Evolutionary conservation across 495 filamentous ascomycete genomes (phyloP), one percentile per base, ranked within the genome.

Genomic region (Entonaema liquescens): DNA sequence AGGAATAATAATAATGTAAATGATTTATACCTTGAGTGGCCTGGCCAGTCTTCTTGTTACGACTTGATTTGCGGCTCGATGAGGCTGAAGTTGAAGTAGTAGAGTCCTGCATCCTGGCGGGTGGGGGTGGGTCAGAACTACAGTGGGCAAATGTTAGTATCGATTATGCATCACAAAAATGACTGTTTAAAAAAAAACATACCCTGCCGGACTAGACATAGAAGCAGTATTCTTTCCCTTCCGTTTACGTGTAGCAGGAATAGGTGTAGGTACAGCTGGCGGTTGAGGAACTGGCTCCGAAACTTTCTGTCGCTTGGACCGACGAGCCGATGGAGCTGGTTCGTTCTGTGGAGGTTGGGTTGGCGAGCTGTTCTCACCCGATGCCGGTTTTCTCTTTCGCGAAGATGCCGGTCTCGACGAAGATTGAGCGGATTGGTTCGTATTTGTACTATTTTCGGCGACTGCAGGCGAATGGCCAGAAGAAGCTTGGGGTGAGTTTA

Each of bases 191-290:
- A 33, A 33, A 33, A 61, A 50, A 50, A 57, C 70, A 42, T 72
- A 77, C 75, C 63, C 57, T 67, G 73, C 33, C 77, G 91, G 88
- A 83, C 90, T 92, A 81, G 93, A 93, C 94, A 95, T 95, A 76
- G 84, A 86, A 80, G 85, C 81, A 57, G 88, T 77, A 77, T 85
- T 82, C 81, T 91, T 89, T 77, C 87, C 82, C 81, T 87, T 86
- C 79, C 80, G 84, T 73, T 86, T 89, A 61, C 89, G 88, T 64
- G 86, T 71, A 66, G 79, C 62, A 65, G 82, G 74, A 67, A 83
- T 70, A 63, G 82, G 68, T 54, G 81, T 63, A 52, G 72, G 55
- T 54, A 73, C 21, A 58, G 77, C 26, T 38, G 73, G 65, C 59
- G 44, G 71, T 63, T 69, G 61, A 29, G 70, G 50, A 17, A 53